Base-by-base conservation (phyloP, 1,284 basidiomycete species). In the Puccinia horiana region DNA sequence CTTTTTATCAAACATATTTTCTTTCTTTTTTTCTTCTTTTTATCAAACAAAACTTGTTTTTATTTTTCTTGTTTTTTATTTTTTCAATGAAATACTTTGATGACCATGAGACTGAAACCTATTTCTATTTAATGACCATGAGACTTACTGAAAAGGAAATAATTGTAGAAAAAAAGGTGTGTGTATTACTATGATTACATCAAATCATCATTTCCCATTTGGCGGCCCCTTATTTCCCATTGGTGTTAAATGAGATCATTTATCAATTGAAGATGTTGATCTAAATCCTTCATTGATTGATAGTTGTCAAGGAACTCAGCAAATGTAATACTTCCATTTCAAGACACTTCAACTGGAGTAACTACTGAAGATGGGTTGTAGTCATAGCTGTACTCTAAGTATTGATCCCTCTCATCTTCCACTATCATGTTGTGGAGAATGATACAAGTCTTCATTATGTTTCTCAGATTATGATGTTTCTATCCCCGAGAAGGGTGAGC, bases 401-500 rank as follows among this genome's bases (percentile, higher is more conserved):
- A 67, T 26, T 16, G 23, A 0, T 26, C 65, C 12, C 65, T 1
- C 61, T 77, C 42, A 65, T 67, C 76, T 11, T 63, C 42, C 0
- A 67, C 56, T n/a, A 77, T 77, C 76, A 78, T 78, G 44, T 78
- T 78, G 63, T 78, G 63, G 26, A 78, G 63, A 16, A 78, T 78
- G 23, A 78, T 78, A 54, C 63, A 69, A 14, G 54, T 16, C 4
- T 67, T 78, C 76, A 78, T 69, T 8, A 69, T 54, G 0, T 37
- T 49, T 2, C 35, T 35, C 2, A 78, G 26, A 4, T 67, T 47
- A 16, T 47, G 26, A 18, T 49, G 61, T 20, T 69, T 61, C 63
- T 44, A 67, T 11, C 54, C 47, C 14, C 32, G 1, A 9, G 35
- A 32, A 0, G 47, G 76, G 9, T 29, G n/a, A 2, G 40, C 47